Conservation (phyloP, 306 rosid genomes). For the Rosa lucieae region DNA sequence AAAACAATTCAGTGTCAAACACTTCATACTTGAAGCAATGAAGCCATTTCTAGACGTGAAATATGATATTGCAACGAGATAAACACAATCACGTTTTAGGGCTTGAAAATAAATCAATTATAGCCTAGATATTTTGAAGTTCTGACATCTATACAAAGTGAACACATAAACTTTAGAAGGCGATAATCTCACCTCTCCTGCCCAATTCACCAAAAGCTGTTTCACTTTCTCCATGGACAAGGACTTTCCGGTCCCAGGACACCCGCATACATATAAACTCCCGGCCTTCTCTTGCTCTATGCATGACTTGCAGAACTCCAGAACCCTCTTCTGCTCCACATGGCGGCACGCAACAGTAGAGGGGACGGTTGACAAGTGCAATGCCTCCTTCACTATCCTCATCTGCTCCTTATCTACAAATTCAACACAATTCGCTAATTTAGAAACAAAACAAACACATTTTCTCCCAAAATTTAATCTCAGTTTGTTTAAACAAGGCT, state of each 20-base stretch:
- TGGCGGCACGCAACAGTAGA: slow-evolving; percentile 65
- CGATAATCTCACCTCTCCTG: slow-evolving; percentile 44
- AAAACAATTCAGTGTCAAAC: slow-evolving; percentile 9
- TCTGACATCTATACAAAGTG: not conserved
- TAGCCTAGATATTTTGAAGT: not conserved
- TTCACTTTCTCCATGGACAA: slow-evolving; percentile 77
- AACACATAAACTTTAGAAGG: not conserved
- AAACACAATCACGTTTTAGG: not conserved
- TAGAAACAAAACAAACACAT: not conserved
- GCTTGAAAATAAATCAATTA: not conserved
- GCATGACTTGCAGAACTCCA: slow-evolving; percentile 67
- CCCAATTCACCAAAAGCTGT: slow-evolving; percentile 57
- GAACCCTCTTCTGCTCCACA: slow-evolving; percentile 65
- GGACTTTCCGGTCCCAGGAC: slow-evolving; percentile 90
- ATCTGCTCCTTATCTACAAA: slow-evolving; percentile 57
- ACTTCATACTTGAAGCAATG: not conserved
- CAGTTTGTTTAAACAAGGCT: not conserved
- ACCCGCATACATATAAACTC: slow-evolving; percentile 81
- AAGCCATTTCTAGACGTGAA: not conserved
- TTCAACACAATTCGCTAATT: not conserved
- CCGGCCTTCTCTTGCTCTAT: slow-evolving; percentile 71
- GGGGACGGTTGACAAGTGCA: slow-evolving; percentile 76
- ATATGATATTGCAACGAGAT: not conserved
- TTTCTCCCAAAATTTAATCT: too few relatives aligned
- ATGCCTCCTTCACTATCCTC: slow-evolving; percentile 63